Evolutionary conservation across 2,329 filamentous ascomycete species (phyloP), one percentile per base, ranked within the genome.

Genomic region (Albifimbria verrucaria): DNA sequence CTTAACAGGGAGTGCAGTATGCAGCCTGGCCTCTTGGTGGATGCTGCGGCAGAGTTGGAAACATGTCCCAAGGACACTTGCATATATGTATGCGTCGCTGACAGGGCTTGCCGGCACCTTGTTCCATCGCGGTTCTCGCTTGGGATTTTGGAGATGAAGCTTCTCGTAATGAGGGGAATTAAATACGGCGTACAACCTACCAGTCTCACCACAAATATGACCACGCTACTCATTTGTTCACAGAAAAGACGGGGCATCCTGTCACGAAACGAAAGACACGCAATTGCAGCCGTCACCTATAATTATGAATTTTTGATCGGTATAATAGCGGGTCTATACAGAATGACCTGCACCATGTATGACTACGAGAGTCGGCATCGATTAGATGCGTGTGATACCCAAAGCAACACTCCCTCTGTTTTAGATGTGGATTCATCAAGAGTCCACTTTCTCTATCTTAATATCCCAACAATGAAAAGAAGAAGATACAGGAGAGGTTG

Each of bases 21-120:
- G 54, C 3, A 32, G 55, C 3, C 28, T 50, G 22, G 58, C 49
- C 1, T 43, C 52, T 18, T 62, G 61, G 60, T 64, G 62, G 62
- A 51, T 59, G 41, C 44, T 24, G n/a, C 55, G 23, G 21, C 39
- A 53, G 32, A 39, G 6, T n/a, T 6, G 5, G 32, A 15, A n/a
- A 39, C 18, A 39, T n/a, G 15, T 39, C 12, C 32, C 32, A 15
- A 6, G 18, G 12, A 15, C 18, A n/a, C 32, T 39, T 4, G 32
- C 12, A 6, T n/a, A n/a, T 39, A 12, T 39, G 18, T n/a, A 39
- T 17, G 6, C 12, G 18, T 39, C 32, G 11, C 5, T 39, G 32
- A 12, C 18, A 6, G 32, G 32, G 32, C 32, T 39, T 39, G 18
- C 32, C 4, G 32, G 32, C 11, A 17, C 15, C 18, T 15, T 5